A percentile compares a stretch with the other conserved stretches of the same genome.
These are phyloP conservation scores for Moelleriella libera DNA, from an alignment of 2,329 filamentous ascomycete species.

Conservation along the genomic window DNA sequence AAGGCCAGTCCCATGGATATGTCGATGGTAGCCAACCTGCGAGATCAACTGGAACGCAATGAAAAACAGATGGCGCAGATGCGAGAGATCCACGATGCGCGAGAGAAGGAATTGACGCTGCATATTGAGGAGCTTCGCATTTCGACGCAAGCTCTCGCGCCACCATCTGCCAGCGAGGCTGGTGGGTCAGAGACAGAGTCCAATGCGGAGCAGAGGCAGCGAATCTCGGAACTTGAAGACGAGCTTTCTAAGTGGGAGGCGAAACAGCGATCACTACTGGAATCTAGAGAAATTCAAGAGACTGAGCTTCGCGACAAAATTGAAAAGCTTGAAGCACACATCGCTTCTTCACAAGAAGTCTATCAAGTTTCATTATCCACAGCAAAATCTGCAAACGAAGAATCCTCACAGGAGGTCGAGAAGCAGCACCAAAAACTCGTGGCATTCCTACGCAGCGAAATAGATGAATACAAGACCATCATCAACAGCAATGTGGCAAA, in stretches of 20 bases:
- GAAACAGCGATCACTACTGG: conserved; percentile 59
- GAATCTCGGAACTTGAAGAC: conserved; percentile 50
- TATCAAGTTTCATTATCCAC: conserved; percentile 28
- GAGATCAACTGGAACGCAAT: conserved; percentile 75
- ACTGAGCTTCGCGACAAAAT: conserved; percentile 59
- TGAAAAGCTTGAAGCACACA: conserved; percentile 51
- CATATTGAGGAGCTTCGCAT: conserved; percentile 56
- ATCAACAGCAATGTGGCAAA: conserved; percentile 55
- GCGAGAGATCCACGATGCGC: conserved; percentile 55
- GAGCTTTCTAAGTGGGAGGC: conserved; percentile 63
- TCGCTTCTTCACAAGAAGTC: conserved; percentile 38
- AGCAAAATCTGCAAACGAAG: conserved; percentile 20
- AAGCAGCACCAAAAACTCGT: conserved; percentile 46
- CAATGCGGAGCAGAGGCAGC: conserved; percentile 16
- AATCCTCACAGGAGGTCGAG: conserved; percentile 31
- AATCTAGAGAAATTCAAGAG: conserved; percentile 60
- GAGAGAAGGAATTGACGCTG: conserved; percentile 59
- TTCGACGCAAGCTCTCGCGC: conserved; percentile 27
- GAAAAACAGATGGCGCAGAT: conserved; percentile 67
- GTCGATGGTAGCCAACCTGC: conserved; percentile 73
- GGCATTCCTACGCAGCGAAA: conserved; percentile 52
- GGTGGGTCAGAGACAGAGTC: conserved; percentile 11
- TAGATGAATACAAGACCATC: conserved; percentile 67
- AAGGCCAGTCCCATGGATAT: conserved; percentile 79
- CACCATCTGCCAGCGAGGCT: conserved; percentile 5